Evolutionary conservation across 2,329 filamentous ascomycete species (phyloP).

Genomic region (Microsporum canis): DNA sequence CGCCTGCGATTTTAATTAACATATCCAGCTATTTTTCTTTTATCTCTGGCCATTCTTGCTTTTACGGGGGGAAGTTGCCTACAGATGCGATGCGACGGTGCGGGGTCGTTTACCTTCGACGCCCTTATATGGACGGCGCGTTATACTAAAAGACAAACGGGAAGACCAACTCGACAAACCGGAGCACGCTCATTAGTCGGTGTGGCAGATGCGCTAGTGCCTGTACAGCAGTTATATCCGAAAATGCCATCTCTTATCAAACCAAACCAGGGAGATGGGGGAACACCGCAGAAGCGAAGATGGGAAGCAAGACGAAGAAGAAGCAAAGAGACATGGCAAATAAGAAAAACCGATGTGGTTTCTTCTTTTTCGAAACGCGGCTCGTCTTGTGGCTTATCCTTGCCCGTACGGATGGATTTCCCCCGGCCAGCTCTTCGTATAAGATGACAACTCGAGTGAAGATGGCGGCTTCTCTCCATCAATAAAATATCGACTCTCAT

Average conservation of each 20-base stretch:
- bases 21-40: background rate
- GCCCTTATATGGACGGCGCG: background rate
- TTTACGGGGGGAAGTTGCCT: no score
- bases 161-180: background rate
- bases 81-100: background rate
- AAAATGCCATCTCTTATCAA: background rate
- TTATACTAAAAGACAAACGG: background rate
- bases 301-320: background rate
- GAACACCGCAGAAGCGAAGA: background rate
- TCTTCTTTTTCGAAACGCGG: background rate
- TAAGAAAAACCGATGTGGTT: background rate
- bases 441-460: background rate
- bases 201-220: background rate
- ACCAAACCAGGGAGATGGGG: background rate
- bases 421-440: background rate
- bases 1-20: background rate
- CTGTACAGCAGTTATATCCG: slow-evolving; percentile 1
- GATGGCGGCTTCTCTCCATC: background rate
- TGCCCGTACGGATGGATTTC: background rate
- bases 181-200: background rate
- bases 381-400: background rate
- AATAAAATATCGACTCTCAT: background rate
- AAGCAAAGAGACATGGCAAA: background rate
- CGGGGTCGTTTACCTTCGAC: background rate
- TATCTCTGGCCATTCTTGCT: background rate